These are phyloP conservation scores for Clitoria ternatea DNA, from an alignment of 306 rosid genomes.

Conservation along the genomic window DNA sequence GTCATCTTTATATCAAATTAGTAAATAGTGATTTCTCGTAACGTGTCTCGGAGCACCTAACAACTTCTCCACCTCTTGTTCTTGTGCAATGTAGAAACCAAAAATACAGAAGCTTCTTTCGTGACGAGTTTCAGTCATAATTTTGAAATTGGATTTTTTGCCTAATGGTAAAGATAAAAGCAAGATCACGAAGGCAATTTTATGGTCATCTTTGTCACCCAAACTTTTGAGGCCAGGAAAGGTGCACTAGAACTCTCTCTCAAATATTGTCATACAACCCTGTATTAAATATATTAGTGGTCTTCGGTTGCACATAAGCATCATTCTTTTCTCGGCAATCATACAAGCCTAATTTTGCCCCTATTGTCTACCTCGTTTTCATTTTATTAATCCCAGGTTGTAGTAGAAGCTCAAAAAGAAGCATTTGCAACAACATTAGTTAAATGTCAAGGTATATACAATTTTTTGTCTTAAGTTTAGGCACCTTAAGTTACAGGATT, in stretches of 20 bases:
- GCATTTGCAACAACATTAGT: slow-evolving; percentile 57
- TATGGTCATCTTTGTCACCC: slow-evolving; percentile 70
- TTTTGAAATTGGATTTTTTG: slow-evolving; percentile 37
- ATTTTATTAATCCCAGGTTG: slow-evolving; percentile 64
- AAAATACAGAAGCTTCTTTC: no score
- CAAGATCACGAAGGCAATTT: slow-evolving; percentile 35
- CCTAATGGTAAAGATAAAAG: slow-evolving; percentile 45
- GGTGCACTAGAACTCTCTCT: slow-evolving; percentile 38
- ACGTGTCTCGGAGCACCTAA: no score
- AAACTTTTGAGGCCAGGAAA: slow-evolving; percentile 67
- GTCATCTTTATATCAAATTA: no score
- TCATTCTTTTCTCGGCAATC: background rate
- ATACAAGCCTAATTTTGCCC: background rate
- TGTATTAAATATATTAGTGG: background rate
- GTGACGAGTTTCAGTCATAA: no score
- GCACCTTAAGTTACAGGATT: background rate
- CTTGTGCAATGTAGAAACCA: no score
- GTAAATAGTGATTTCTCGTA: no score
- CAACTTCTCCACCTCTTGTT: no score
- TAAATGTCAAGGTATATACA: slow-evolving; percentile 65
- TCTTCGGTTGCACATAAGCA: background rate
- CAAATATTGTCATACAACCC: background rate
- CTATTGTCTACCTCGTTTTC: slow-evolving; percentile 8
- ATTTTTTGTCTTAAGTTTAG: background rate
- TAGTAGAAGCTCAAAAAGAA: slow-evolving; percentile 83